These are phyloP conservation scores for Suhomyces sp. DNA, from an alignment of 805 yeast species.

Conservation along the genomic window DNA sequence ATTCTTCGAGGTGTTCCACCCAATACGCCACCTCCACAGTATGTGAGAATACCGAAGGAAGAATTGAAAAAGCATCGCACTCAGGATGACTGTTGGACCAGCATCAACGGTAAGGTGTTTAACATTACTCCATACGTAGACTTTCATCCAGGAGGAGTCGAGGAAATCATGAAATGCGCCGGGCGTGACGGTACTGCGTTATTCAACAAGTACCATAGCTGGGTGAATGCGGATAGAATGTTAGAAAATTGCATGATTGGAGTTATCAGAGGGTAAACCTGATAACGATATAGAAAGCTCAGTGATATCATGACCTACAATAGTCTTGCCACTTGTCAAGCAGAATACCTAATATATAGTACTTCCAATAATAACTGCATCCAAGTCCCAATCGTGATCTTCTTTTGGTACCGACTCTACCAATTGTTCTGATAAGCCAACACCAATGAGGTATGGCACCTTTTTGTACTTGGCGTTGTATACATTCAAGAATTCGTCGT, in stretches of 20 bases:
- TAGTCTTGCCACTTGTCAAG: too few relatives aligned
- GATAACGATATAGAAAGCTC: background rate
- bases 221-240: slow-evolving; percentile 85
- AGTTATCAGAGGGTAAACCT: slow-evolving; percentile 20
- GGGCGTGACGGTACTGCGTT: slow-evolving; percentile 79
- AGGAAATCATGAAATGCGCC: slow-evolving; percentile 72
- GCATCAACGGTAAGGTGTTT: slow-evolving; percentile 75
- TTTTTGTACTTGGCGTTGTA: slow-evolving; percentile 18
- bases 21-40: slow-evolving; percentile 51
- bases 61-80: slow-evolving; percentile 61
- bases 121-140: slow-evolving; percentile 80
- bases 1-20: slow-evolving; percentile 55
- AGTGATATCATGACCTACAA: background rate
- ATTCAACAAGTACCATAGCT: slow-evolving; percentile 65
- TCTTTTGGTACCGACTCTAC: slow-evolving; percentile 55
- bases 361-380: slow-evolving; percentile 50
- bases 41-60: slow-evolving; percentile 50
- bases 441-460: slow-evolving; percentile 53
- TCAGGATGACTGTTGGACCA: slow-evolving; percentile 81
- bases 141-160: slow-evolving; percentile 93
- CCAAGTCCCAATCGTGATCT: slow-evolving; percentile 60
- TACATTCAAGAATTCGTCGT: slow-evolving; percentile 58
- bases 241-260: slow-evolving; percentile 80
- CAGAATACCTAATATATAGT: slow-evolving; percentile 7
- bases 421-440: slow-evolving; percentile 66